A percentile compares a stretch with the other conserved stretches of the same genome.
These are phyloP conservation scores for Starmerella floris DNA, from an alignment of 805 yeast genomes.

Conservation along the genomic window DNA sequence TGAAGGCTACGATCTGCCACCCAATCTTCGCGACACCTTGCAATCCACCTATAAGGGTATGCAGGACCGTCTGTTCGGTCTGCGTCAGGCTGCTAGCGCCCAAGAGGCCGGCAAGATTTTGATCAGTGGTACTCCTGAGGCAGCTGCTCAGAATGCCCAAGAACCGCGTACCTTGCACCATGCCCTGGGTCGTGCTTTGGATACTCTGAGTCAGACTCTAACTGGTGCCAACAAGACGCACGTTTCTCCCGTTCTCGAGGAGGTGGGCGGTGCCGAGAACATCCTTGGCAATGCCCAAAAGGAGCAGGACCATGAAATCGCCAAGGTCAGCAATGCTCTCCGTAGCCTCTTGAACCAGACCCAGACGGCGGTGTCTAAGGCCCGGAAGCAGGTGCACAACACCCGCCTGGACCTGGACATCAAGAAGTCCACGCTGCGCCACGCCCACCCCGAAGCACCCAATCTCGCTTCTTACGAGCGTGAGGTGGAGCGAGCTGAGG, in stretches of 20 bases:
- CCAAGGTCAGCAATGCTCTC: constrained; percentile 57
- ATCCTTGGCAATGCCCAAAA: constrained; percentile 71
- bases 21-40: constrained; percentile 60
- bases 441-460: constrained; percentile 38
- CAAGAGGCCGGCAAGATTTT: constrained; percentile 73
- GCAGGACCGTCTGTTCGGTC: constrained; percentile 47
- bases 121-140: constrained; percentile 18
- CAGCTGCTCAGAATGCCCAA: constrained; percentile 37
- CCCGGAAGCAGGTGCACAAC: constrained; percentile 62
- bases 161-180: constrained; percentile 73
- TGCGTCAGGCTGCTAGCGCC: constrained; percentile 60
- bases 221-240: constrained; percentile 37
- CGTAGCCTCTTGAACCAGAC: constrained; percentile 47
- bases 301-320: constrained; percentile 64
- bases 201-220: constrained; percentile 24
- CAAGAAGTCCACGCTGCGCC: constrained; percentile 41
- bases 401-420: constrained; percentile 70
- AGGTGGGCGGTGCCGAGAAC: constrained; percentile 55
- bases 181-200: constrained; percentile 59
- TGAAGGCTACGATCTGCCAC: constrained; percentile 76
- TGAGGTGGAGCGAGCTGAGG: constrained; percentile 72
- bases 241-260: constrained; percentile 48
- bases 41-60: constrained; percentile 56
- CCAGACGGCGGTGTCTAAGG: constrained; percentile 49
- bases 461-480: constrained; percentile 63